A percentile compares a stretch with the other conserved stretches of the same genome.
Conservation (phyloP, 2,329 filamentous ascomycete genomes). For the Myriosclerotinia curreyana region DNA sequence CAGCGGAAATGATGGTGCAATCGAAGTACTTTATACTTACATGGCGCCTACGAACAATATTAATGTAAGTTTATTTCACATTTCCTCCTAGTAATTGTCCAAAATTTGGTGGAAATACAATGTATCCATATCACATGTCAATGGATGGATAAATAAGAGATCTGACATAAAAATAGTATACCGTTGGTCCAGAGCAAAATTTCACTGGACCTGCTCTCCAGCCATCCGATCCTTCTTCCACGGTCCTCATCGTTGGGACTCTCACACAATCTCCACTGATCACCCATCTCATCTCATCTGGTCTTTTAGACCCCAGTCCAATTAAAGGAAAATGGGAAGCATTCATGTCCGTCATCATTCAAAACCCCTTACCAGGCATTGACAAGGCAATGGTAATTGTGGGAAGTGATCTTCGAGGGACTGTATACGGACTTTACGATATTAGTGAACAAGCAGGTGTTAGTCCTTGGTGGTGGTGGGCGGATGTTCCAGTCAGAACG, state of each 20-base stretch:
- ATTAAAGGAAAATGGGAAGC: slow-evolving; percentile 68
- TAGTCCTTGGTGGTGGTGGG: slow-evolving; percentile 60
- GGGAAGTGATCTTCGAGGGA: slow-evolving; percentile 62
- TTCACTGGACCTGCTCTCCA: slow-evolving; percentile 46
- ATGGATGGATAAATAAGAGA: background rate
- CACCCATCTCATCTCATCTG: slow-evolving; percentile 52
- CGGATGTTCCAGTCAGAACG: slow-evolving; percentile 49
- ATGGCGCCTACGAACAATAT: slow-evolving; percentile 32
- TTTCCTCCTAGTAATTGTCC: background rate
- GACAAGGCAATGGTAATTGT: slow-evolving; percentile 62
- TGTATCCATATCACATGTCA: background rate
- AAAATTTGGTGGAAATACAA: background rate
- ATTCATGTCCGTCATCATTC: slow-evolving; percentile 58
- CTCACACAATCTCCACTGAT: slow-evolving; percentile 63
- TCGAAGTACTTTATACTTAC: slow-evolving; percentile 35
- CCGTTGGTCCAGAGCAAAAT: slow-evolving; percentile 43
- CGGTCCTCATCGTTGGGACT: slow-evolving; percentile 65
- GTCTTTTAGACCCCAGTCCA: slow-evolving; percentile 55
- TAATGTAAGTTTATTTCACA: slow-evolving; percentile 30
- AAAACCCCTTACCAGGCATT: slow-evolving; percentile 55
- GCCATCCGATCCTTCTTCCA: slow-evolving; percentile 42
- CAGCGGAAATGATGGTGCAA: slow-evolving; percentile 16
- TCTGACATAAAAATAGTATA: slow-evolving; percentile 40
- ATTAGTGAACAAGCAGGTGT: slow-evolving; percentile 72
- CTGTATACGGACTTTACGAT: slow-evolving; percentile 69